phyloP scores from a whole-genome alignment of 805 yeast species.

The Monosporozyma aerobia region DNA sequence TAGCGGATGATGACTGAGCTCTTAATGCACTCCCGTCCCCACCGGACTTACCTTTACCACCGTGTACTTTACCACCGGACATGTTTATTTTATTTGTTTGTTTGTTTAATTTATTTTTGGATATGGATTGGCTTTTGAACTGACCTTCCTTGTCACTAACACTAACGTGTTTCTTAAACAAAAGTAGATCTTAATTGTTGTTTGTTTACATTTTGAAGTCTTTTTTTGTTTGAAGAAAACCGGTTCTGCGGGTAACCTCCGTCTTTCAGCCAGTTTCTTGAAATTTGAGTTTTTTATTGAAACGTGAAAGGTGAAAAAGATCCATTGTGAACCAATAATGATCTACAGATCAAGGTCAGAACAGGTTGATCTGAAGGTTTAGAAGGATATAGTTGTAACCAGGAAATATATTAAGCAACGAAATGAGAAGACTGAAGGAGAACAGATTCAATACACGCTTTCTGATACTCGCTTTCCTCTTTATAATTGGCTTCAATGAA shows the following conservation, averaged over 20 bases:
- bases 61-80: slow-evolving; percentile 88
- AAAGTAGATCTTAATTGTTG: neutral
- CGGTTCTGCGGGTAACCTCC: neutral
- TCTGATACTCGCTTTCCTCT: neutral
- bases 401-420: neutral
- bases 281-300: neutral
- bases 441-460: neutral
- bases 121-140: neutral
- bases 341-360: too few relatives aligned
- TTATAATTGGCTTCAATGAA: neutral
- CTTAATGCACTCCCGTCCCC: slow-evolving; percentile 35
- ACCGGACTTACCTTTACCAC: slow-evolving; percentile 94
- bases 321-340: neutral
- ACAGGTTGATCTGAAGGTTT: neutral
- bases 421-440: neutral
- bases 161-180: neutral
- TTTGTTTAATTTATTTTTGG: neutral
- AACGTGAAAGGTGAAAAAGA: neutral
- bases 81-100: slow-evolving; percentile 31
- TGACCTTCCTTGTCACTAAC: neutral
- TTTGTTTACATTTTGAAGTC: neutral
- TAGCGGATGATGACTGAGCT: slow-evolving; percentile 82
- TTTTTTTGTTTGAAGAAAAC: neutral
- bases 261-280: neutral
- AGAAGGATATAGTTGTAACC: neutral